These are phyloP conservation scores for Daldinia childiae DNA, from an alignment of 495 filamentous ascomycete species.

Conservation along the genomic window DNA sequence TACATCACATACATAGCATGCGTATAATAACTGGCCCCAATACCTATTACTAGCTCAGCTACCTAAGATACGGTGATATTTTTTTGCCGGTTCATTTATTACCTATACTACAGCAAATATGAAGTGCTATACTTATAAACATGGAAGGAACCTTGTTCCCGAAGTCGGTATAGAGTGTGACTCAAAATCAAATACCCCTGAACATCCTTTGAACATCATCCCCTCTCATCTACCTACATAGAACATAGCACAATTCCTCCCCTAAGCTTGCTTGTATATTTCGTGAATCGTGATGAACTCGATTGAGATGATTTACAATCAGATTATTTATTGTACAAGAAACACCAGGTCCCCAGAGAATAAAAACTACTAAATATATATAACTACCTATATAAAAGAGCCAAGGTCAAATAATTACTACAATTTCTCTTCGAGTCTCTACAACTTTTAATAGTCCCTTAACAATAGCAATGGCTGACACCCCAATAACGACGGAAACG, in stretches of 20 bases:
- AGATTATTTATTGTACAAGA: background rate
- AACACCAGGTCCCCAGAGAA: background rate
- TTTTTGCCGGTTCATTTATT: background rate
- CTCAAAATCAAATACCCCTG: constrained; percentile 25
- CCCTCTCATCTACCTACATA: constrained; percentile 11
- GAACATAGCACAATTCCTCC: background rate
- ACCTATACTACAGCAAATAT: background rate
- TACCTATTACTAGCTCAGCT: background rate
- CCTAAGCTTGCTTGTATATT: background rate
- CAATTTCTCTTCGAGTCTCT: background rate
- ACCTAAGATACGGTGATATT: background rate
- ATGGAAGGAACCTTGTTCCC: background rate
- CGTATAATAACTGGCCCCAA: background rate
- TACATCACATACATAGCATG: too few relatives aligned
- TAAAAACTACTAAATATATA: background rate
- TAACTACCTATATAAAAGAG: background rate
- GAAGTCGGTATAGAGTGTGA: constrained; percentile 22
- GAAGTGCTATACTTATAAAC: background rate
- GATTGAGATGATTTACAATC: background rate
- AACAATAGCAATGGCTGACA: constrained; percentile 20
- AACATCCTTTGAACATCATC: constrained; percentile 14
- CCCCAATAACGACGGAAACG: constrained; percentile 9
- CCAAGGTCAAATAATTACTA: background rate
- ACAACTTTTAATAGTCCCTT: background rate
- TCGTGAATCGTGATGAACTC: background rate